phyloP scores from a whole-genome alignment of 257 asterid genomes.

The Mentha longifolia region DNA sequence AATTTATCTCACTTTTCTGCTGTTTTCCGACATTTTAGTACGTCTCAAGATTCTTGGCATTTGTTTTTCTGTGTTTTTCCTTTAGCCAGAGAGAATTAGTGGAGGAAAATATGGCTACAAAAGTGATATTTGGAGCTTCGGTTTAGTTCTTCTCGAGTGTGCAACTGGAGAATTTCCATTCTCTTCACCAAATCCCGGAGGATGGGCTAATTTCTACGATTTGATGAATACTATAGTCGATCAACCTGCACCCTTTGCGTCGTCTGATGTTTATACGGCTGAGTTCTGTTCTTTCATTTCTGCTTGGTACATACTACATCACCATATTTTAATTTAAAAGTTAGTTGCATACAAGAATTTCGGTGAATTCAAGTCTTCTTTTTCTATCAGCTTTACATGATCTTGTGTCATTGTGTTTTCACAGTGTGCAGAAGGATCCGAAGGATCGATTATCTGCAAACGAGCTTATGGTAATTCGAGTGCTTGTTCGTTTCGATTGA shows the following conservation, averaged over 20 bases:
- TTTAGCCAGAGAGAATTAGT: constrained; percentile 89
- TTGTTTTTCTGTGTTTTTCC: not conserved
- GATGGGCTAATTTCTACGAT: constrained; percentile 85
- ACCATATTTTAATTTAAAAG: not conserved
- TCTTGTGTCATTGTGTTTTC: constrained; percentile 23
- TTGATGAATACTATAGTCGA: constrained; percentile 87
- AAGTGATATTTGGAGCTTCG: constrained; percentile 97
- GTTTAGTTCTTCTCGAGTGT: constrained; percentile 90
- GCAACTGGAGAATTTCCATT: constrained; percentile 88
- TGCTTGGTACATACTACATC: constrained; percentile 62
- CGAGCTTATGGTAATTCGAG: constrained; percentile 74
- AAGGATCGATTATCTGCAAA: constrained; percentile 82
- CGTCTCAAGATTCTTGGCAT: not conserved
- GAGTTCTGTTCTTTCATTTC: constrained; percentile 89
- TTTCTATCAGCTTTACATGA: constrained; percentile 25
- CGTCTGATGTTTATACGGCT: constrained; percentile 75
- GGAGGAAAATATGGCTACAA: constrained; percentile 79
- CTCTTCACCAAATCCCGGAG: constrained; percentile 80
- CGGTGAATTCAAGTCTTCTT: too few relatives aligned
- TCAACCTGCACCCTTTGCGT: constrained; percentile 80
- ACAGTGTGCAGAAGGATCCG: constrained; percentile 92
- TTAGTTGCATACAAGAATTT: too few relatives aligned
- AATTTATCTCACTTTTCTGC: not conserved
- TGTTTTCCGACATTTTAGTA: not conserved
- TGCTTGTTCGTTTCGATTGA: not conserved